These are phyloP conservation scores for Cercophora sp. DNA, from an alignment of 495 filamentous ascomycete genomes.

Conservation along the genomic window DNA sequence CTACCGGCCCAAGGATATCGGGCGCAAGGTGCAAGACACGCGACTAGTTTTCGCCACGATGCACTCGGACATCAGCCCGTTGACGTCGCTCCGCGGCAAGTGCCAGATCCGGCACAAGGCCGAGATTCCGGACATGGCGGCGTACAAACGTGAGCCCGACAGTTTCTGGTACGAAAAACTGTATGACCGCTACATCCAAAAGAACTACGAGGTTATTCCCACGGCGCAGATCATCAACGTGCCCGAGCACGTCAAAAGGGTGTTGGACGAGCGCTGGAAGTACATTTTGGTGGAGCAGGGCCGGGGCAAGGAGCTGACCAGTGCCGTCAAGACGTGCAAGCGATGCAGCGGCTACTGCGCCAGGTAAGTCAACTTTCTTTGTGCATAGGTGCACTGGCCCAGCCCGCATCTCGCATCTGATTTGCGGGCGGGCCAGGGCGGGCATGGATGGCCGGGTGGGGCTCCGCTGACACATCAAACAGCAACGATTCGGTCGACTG, in stretches of 20 bases:
- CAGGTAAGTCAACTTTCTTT: constrained; percentile 66
- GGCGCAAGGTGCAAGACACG: constrained; percentile 82
- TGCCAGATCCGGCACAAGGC: constrained; percentile 82
- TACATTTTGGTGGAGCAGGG: constrained; percentile 90
- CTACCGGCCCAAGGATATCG: constrained; percentile 93
- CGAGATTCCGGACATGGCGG: constrained; percentile 77
- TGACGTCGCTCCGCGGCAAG: constrained; percentile 87
- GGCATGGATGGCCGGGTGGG: not conserved
- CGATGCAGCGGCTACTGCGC: constrained; percentile 85
- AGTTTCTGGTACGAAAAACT: constrained; percentile 96
- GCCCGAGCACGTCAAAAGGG: constrained; percentile 86
- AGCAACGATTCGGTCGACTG: constrained; percentile 96
- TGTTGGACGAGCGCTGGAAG: constrained; percentile 92
- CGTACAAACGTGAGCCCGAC: constrained; percentile 77
- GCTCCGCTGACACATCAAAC: constrained; percentile 29
- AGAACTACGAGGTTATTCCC: constrained; percentile 94
- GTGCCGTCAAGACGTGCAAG: constrained; percentile 94
- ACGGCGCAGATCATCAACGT: constrained; percentile 93
- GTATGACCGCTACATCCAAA: constrained; percentile 96
- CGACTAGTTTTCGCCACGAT: constrained; percentile 91
- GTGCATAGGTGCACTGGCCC: constrained; percentile 5
- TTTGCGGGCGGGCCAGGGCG: no score
- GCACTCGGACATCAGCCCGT: constrained; percentile 94
- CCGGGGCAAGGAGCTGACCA: constrained; percentile 90
- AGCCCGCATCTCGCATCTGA: constrained; percentile 1